Percentiles rank a stretch among this genome's conserved stretches.
Conservation (phyloP, 208 protist species). For the Acanthamoeba healyi region DNA sequence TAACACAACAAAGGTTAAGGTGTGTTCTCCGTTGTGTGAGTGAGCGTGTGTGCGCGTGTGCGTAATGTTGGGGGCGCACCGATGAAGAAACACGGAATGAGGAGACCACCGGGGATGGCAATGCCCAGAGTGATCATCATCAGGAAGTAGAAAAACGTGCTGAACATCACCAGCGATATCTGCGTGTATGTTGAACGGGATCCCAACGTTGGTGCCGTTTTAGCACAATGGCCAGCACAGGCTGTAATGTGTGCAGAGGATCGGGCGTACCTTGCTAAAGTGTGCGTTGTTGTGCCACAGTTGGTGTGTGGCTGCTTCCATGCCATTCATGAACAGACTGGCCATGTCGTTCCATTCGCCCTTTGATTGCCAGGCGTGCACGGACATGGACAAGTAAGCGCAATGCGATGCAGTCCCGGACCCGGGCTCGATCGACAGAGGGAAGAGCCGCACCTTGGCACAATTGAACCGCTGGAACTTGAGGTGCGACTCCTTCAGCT, state of each 20-base stretch:
- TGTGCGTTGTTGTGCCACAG: constrained; percentile 54
- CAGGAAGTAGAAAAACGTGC: constrained; percentile 44
- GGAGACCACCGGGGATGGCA: constrained; percentile 28
- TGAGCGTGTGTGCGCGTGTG: not conserved
- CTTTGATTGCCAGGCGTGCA: not conserved
- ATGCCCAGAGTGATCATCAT: constrained; percentile 54
- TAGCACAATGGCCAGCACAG: no score
- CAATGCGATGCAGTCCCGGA: no score
- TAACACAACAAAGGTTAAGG: no score
- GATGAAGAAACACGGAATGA: constrained; percentile 62
- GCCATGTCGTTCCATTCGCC: constrained; percentile 64
- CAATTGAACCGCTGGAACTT: constrained; percentile 36
- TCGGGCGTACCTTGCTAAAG: not conserved
- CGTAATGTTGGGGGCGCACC: not conserved
- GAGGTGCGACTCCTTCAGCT: not conserved
- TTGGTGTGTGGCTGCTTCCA: constrained; percentile 31
- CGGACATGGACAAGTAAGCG: no score
- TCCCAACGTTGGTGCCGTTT: no score
- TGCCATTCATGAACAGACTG: constrained; percentile 50
- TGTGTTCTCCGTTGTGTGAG: not conserved
- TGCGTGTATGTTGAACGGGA: not conserved
- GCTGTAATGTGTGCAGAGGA: not conserved
- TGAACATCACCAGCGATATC: constrained; percentile 17
- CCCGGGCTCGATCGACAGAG: no score
- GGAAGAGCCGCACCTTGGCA: not conserved